phyloP scores from a whole-genome alignment of 176 grass and related monocot species.

The Cymbopogon citratus region DNA sequence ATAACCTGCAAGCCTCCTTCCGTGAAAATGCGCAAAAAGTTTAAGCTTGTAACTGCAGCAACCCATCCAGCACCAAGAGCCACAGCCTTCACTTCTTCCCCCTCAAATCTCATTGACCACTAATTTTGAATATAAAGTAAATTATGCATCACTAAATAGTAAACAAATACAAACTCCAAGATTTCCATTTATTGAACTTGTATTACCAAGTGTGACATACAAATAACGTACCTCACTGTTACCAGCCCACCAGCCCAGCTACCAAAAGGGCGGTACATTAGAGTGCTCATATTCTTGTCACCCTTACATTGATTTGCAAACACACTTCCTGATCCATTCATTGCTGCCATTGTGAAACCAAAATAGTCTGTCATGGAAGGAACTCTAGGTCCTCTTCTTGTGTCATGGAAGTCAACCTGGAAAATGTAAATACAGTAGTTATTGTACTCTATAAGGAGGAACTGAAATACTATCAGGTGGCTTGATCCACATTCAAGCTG shows the following conservation, averaged over 20 bases:
- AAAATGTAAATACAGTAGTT: slow-evolving; percentile 7
- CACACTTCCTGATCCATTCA: slow-evolving; percentile 82
- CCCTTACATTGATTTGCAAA: slow-evolving; percentile 90
- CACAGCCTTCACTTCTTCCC: slow-evolving; percentile 84
- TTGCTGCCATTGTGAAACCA: slow-evolving; percentile 93
- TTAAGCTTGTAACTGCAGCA: slow-evolving; percentile 72
- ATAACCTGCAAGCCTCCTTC: slow-evolving; percentile 87
- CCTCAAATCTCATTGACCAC: slow-evolving; percentile 99
- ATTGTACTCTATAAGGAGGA: not conserved
- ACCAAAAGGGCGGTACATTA: slow-evolving; percentile 90
- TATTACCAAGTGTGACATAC: not conserved
- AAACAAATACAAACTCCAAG: not conserved
- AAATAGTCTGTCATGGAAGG: slow-evolving; percentile 97
- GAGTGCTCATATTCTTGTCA: slow-evolving; percentile 95
- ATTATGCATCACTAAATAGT: not conserved
- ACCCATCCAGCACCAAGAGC: slow-evolving; percentile 82
- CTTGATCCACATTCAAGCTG: slow-evolving; percentile 5
- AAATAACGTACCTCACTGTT: slow-evolving; percentile 76
- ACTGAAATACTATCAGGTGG: not conserved
- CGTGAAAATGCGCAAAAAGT: slow-evolving; percentile 80
- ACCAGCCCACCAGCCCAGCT: slow-evolving; percentile 94
- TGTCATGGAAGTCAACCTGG: slow-evolving; percentile 96
- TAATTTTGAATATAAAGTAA: slow-evolving; percentile 17
- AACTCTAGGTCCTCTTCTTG: slow-evolving; percentile 91
- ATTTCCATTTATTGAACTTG: not conserved